phyloP scores from a whole-genome alignment of 495 filamentous ascomycete genomes.

The Filosporella fistucella region DNA sequence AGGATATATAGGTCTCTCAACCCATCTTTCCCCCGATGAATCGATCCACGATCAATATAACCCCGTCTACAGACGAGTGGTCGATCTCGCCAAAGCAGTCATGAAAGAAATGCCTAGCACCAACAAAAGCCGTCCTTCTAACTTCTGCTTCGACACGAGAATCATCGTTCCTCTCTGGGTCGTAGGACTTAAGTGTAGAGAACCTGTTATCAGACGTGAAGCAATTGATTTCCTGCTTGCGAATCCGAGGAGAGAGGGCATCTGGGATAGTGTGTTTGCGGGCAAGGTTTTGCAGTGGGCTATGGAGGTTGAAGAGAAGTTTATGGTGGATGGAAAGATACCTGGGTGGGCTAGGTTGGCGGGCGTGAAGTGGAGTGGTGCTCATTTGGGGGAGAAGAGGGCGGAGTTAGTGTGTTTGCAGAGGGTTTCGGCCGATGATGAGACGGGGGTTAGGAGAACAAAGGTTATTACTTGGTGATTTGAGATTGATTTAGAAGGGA shows the following conservation, averaged over 20 bases:
- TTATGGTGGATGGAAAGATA: slow-evolving; percentile 9
- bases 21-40: slow-evolving; percentile 11
- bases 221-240: slow-evolving; percentile 34
- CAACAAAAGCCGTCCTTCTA: slow-evolving; percentile 5
- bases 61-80: slow-evolving; percentile 9
- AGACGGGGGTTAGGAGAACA: slow-evolving; percentile 5
- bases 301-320: slow-evolving; percentile 14
- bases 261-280: slow-evolving; percentile 31
- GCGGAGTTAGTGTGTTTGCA: slow-evolving; percentile 14
- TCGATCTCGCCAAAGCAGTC: slow-evolving; percentile 11
- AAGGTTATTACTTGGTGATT: slow-evolving; percentile 14
- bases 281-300: slow-evolving; percentile 11
- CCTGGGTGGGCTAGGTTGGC: slow-evolving; percentile 13
- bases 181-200: slow-evolving; percentile 35
- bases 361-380: slow-evolving; percentile 12
- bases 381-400: slow-evolving; percentile 5
- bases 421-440: slow-evolving; percentile 6
- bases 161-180: slow-evolving; percentile 32
- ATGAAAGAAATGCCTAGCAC: slow-evolving; percentile 9
- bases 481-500: no score
- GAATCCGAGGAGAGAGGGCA: slow-evolving; percentile 36
- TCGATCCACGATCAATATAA: slow-evolving; percentile 13
- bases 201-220: slow-evolving; percentile 34
- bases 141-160: slow-evolving; percentile 25
- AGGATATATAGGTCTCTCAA: slow-evolving; percentile 11